Percentiles rank a stretch among this genome's conserved stretches.
phyloP scores from a whole-genome alignment of 805 yeast genomes.

The Wickerhamomyces chambardii region DNA sequence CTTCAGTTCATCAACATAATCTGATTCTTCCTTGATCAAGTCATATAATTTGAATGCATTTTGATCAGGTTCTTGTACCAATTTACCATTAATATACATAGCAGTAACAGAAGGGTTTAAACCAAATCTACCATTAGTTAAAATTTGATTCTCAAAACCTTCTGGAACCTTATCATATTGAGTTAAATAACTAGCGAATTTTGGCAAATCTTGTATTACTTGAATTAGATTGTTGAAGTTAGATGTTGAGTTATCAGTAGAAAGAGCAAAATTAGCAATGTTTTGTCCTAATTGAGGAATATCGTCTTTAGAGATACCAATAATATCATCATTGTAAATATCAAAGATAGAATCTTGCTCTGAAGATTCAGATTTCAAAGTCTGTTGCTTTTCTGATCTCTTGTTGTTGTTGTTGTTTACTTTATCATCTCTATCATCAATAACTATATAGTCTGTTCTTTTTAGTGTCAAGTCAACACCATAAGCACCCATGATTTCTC shows the following conservation, averaged over 20 bases:
- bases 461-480: conserved; percentile 60
- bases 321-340: conserved; percentile 19
- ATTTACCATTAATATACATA: conserved; percentile 63
- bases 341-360: conserved; percentile 10
- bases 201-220: conserved; percentile 46
- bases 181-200: conserved; percentile 26
- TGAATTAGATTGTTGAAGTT: conserved; percentile 28
- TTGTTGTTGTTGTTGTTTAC: conserved; percentile 9
- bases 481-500: conserved; percentile 42
- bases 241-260: conserved; percentile 15
- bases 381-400: conserved; percentile 19
- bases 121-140: conserved; percentile 27
- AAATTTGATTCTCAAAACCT: conserved; percentile 19
- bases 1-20: conserved; percentile 15
- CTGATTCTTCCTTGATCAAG: conserved; percentile 27
- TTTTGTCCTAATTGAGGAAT: conserved; percentile 29
- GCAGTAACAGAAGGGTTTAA: conserved; percentile 33
- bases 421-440: conserved; percentile 44
- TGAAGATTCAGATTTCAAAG: conserved; percentile 3
- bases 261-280: conserved; percentile 23
- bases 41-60: conserved; percentile 33
- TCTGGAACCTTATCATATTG: conserved; percentile 10
- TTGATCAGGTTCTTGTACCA: conserved; percentile 35
- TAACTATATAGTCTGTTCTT: conserved; percentile 55
- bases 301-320: conserved; percentile 20